phyloP scores from a whole-genome alignment of 345 rosid genomes.

The Brassica cretica region DNA sequence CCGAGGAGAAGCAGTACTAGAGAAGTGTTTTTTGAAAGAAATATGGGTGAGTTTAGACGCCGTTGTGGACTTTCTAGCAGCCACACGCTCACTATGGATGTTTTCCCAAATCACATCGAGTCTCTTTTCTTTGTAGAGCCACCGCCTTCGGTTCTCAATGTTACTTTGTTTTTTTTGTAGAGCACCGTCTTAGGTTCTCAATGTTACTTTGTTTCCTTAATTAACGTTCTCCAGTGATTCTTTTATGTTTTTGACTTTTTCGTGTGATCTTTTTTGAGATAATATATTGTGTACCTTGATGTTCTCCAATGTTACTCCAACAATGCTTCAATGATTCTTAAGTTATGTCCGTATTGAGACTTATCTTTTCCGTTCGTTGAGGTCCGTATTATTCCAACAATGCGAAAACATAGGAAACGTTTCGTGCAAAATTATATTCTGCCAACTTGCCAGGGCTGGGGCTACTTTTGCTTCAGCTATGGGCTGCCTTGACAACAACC shows the following conservation, averaged over 20 bases:
- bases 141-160: background rate
- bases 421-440: too few species aligned
- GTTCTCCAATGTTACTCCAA: background rate
- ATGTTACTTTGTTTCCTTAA: too few species aligned
- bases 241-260: background rate
- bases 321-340: too few species aligned
- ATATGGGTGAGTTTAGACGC: background rate
- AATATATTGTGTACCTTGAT: background rate
- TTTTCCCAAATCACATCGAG: slow-evolving; percentile 10
- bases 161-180: background rate
- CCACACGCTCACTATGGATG: background rate
- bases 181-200: background rate
- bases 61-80: background rate
- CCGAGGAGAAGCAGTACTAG: background rate
- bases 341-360: too few species aligned
- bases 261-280: background rate
- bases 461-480: too few species aligned
- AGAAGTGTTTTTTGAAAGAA: background rate
- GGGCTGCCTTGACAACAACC: too few species aligned
- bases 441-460: too few species aligned
- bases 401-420: too few species aligned
- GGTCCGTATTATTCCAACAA: too few species aligned
- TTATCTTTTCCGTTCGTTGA: too few species aligned
- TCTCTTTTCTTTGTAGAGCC: slow-evolving; percentile 5
- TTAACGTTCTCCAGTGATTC: background rate